Evolutionary conservation across 139 green algal species (phyloP), one percentile per base, ranked within the genome.

Genomic region (Haematococcus lacustris): DNA sequence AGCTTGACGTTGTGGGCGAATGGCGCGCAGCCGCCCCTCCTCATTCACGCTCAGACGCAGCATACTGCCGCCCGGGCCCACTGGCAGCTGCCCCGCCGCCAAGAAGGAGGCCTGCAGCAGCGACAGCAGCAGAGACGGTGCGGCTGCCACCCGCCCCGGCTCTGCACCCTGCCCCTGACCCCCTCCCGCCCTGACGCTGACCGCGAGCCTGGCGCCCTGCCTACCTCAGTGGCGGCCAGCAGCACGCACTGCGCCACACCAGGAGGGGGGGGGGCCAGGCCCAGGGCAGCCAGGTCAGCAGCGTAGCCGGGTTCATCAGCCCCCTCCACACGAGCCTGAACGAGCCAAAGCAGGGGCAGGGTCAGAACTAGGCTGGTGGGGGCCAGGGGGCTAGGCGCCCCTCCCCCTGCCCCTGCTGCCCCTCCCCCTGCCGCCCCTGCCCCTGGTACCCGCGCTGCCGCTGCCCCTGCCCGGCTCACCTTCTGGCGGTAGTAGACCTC

Each of bases 401-500:
- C 13, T 21, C 26, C 53, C 30, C 53, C 13, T 64, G 53, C 53
- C 4, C 33, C 53, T 30, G 13, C 13, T 21, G 21, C 13, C 47
- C 47, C 13, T 57, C 21, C 13, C 47, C 13, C 21, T 57, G 47
- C 47, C 13, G 47, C 47, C 13, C 21, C 21, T 57, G 13, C 13
- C 13, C 47, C 47, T 13, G 47, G 47, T 28, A 21, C 53, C 53
- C 30, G 53, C 9, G 23, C 21, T 64, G 23, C 17, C 26, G 4
- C 53, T 7, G 21, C 26, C 17, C 34, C 37, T 34, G 4, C 34
- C 37, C 6, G 37, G 21, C 47, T 50, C 35, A 65, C 47, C 25
- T 70, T 75, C 25, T 80, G 75, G 0, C 38, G 25, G n/a, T 76
- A 35, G 38, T 76, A 80, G 25, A 70, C 63, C 28, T 80, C 75